Evolutionary conservation across 2,329 filamentous ascomycete species (phyloP).

Genomic region (Golovinomyces cichoracearum): DNA sequence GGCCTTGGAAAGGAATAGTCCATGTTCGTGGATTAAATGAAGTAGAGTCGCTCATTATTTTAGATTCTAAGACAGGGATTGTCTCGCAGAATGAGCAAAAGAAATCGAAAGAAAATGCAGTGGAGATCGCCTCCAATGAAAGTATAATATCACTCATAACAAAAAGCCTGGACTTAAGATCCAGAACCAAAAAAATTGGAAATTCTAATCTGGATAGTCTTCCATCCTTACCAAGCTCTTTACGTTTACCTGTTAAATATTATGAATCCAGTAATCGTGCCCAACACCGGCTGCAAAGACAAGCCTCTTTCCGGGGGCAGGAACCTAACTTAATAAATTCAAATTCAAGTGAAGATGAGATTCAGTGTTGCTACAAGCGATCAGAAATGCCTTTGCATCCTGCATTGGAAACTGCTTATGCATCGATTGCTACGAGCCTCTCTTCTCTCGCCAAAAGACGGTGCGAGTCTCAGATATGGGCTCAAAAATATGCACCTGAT

Average conservation of each 20-base stretch:
- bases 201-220: conserved; percentile 12
- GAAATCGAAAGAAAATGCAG: conserved; percentile 13
- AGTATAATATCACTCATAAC: conserved; percentile 10
- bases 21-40: conserved; percentile 30
- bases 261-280: conserved; percentile 32
- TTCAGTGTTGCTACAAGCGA: conserved; percentile 8
- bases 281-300: conserved; percentile 22
- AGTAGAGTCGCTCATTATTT: not conserved
- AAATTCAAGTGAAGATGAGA: conserved; percentile 17
- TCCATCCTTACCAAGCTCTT: conserved; percentile 21
- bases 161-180: conserved; percentile 6
- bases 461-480: conserved; percentile 52
- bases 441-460: conserved; percentile 58
- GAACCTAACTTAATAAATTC: conserved; percentile 5
- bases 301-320: conserved; percentile 17
- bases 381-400: conserved; percentile 21
- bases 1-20: conserved; percentile 38
- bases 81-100: conserved; percentile 3
- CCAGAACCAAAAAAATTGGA: conserved; percentile 6
- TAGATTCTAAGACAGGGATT: not conserved
- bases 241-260: conserved; percentile 28
- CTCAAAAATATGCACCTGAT: conserved; percentile 59
- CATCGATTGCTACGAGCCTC: conserved; percentile 31
- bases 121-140: conserved; percentile 8
- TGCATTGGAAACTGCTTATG: conserved; percentile 32